Base-by-base conservation (phyloP, 2,329 filamentous ascomycete species). In the Cordyceps tenuipes region DNA sequence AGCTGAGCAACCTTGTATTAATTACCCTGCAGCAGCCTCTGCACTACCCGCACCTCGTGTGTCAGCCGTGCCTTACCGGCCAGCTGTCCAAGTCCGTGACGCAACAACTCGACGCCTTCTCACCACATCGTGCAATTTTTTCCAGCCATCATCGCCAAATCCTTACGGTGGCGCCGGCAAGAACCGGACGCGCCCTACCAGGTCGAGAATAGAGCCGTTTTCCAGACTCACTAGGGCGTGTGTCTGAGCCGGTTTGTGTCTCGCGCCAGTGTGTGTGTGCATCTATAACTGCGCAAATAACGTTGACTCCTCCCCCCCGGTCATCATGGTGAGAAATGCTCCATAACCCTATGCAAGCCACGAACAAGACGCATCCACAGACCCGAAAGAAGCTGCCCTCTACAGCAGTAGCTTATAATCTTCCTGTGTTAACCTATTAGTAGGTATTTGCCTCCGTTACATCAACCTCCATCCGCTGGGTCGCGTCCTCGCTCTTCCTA, bases 1-100 rank as follows among this genome's bases (percentile, higher is more conserved):
- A 57, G 54, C 54, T 49, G 54, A 55, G 47, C 12, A 44, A 34
- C 26, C 53, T 47, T 56, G 46, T 46, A 52, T 56, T 47, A 47
- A 47, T 36, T 56, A 47, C n/a, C 41, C 23, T n/a, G 26, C 23
- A 5, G 15, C 10, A 6, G 29, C 29, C 29, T 29, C 26, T 44
- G 41, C 19, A 26, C n/a, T 10, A 36, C 12, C 34, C 34, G 34
- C 34, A 12, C 3, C 34, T 36, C 12, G 41, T 47, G 26, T 36
- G 50, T 26, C 52, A 29, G 41, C 39, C 41, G 52, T 44, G 23
- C 52, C 51, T 54, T 12, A n/a, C 41, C 2, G 41, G 4, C 15
- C 41, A 36, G 34, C 34, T 36, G 2, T 36, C 34, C 34, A 36
- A 36, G 34, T 15, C 41, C 41, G 41, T n/a, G 15, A 17, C 41